Percentiles rank a stretch among this genome's conserved stretches.
Evolutionary conservation across 1,139 yeast species (phyloP).

Genomic region (Lodderomyces jiufengensis): DNA sequence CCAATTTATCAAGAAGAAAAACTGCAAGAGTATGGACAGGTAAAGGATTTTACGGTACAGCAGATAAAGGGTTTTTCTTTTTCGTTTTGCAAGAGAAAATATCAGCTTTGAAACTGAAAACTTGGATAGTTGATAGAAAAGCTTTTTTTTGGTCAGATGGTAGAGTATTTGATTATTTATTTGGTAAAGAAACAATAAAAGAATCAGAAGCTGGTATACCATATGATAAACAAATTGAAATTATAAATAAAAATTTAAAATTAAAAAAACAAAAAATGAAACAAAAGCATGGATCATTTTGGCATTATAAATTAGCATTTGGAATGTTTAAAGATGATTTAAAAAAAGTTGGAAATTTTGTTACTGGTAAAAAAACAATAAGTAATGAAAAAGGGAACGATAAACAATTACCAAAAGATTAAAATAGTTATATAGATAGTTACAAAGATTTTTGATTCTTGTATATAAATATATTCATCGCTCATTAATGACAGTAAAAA

Average conservation of each 20-base stretch:
- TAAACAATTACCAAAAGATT: conserved; percentile 3
- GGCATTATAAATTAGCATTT: conserved; percentile 38
- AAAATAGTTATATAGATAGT: no score
- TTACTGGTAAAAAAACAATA: conserved; percentile 1
- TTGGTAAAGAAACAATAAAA: conserved; percentile 73
- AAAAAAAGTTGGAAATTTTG: conserved; percentile 10
- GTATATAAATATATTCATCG: no score
- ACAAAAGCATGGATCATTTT: conserved; percentile 38
- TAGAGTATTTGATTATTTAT: conserved; percentile 71
- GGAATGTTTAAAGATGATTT: conserved; percentile 33
- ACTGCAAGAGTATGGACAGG: conserved; percentile 78
- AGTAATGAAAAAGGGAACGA: not conserved
- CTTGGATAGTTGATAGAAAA: conserved; percentile 78
- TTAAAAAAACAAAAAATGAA: conserved; percentile 38
- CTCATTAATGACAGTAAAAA: no score
- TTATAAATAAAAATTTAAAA: conserved; percentile 36
- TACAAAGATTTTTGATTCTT: no score
- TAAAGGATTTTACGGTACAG: conserved; percentile 81
- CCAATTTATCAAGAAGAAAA: conserved; percentile 51
- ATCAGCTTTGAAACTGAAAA: conserved; percentile 36
- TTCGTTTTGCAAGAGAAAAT: conserved; percentile 60
- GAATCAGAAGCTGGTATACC: conserved; percentile 76
- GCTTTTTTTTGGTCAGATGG: conserved; percentile 94
- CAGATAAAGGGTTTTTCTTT: conserved; percentile 70
- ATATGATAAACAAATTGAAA: conserved; percentile 54